A percentile compares a stretch with the other conserved stretches of the same genome.
These are phyloP conservation scores for Candida sp. DNA, from an alignment of 1,139 yeast species.

Conservation along the genomic window DNA sequence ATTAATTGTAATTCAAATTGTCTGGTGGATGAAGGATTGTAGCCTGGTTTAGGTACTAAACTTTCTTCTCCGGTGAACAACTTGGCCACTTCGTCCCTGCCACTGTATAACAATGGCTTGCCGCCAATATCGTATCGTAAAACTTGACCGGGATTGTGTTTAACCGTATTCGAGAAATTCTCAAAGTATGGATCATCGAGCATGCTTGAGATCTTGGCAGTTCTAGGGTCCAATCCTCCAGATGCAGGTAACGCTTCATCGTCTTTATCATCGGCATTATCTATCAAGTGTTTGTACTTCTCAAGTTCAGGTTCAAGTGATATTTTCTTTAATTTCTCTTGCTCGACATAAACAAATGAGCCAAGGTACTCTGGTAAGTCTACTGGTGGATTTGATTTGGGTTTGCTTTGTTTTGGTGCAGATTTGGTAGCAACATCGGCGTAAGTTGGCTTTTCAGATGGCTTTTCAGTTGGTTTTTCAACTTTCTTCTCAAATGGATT, in stretches of 20 bases:
- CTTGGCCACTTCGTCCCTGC: slow-evolving; percentile 53
- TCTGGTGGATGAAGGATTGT: slow-evolving; percentile 60
- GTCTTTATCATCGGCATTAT: slow-evolving; percentile 38
- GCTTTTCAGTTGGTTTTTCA: slow-evolving; percentile 1
- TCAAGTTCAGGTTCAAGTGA: slow-evolving; percentile 38
- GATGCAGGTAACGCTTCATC: slow-evolving; percentile 10
- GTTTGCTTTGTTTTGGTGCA: slow-evolving; percentile 9
- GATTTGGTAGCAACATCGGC: slow-evolving; percentile 21
- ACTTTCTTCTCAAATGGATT: slow-evolving; percentile 6
- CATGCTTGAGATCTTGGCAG: slow-evolving; percentile 44
- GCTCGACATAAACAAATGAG: slow-evolving; percentile 64
- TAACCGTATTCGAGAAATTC: slow-evolving; percentile 68
- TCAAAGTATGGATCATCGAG: slow-evolving; percentile 78
- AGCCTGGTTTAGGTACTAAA: slow-evolving; percentile 49
- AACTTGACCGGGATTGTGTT: slow-evolving; percentile 83
- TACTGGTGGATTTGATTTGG: slow-evolving; percentile 5
- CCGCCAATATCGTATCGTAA: slow-evolving; percentile 80
- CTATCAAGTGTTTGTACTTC: slow-evolving; percentile 48
- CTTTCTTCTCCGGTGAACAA: slow-evolving; percentile 28
- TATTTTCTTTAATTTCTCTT: slow-evolving; percentile 49
- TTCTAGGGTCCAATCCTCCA: slow-evolving; percentile 30
- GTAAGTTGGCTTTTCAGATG: slow-evolving; percentile 14
- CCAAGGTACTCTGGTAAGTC: slow-evolving; percentile 57
- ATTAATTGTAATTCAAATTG: slow-evolving; percentile 84
- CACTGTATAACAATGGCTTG: slow-evolving; percentile 68